Base-by-base conservation (phyloP, 1,284 basidiomycete species). In the Moniliella sp. region DNA sequence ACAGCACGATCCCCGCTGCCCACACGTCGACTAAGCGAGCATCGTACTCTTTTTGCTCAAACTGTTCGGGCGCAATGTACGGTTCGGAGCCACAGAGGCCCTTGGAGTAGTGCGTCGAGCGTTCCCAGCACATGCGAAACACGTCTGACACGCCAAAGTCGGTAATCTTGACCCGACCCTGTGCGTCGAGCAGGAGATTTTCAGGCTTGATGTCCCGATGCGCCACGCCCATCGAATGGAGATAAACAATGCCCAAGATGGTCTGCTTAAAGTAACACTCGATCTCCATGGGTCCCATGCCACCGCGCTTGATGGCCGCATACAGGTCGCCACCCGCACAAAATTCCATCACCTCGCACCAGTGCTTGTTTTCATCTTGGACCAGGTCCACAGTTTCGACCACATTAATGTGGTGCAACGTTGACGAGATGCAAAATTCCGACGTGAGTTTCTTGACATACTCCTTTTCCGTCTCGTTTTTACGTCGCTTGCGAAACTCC, bases 321-420 rank as follows among this genome's bases (percentile, higher is more conserved):
- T 94, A 94, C 19, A 94, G 68, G 64, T 94, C 86, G 4, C 86
- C 86, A 32, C 88, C 88, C 1, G 48, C 49, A 62, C 88, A 93
- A 59, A 86, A 94, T 64, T 97, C 91, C 91, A 97, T 94, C 39
- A 97, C 88, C 63, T 97, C 88, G 60, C 88, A 97, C 88, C 88
- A 97, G 56, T 84, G 77, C 42, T 80, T 75, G 45, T 69, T 74
- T 64, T 97, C 88, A 63, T 97, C 88, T 57, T 97, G 88, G 15
- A 97, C 79, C 44, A 97, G 73, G 64, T 97, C 88, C 39, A 97
- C 91, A 2, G 88, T 97, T 67, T 97, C 88, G 54, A 97, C 86
- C 51, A 97, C 72, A 62, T 97, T 97, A 60, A 75, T 68, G 35
- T 94, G 88, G 61, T 94, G 86, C 27, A 97, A 66, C 1, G 91